phyloP scores from a whole-genome alignment of 1,284 basidiomycete species.

The Austroboletus novae-zelandiae region DNA sequence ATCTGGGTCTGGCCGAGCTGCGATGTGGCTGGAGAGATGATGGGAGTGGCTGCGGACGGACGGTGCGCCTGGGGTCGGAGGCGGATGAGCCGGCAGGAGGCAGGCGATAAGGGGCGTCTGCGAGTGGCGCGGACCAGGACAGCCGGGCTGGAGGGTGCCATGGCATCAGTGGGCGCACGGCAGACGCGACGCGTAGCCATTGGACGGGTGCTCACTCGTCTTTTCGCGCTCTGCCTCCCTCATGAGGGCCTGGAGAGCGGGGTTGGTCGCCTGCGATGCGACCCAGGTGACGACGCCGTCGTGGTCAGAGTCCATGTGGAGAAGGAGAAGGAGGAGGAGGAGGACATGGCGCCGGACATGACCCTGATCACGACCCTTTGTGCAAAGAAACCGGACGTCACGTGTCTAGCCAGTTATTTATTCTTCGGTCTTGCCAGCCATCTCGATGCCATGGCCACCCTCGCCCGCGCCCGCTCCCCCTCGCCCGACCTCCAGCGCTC shows the following conservation, averaged over 20 bases:
- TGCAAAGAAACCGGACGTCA: slow-evolving; percentile 4
- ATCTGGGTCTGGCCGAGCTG: slow-evolving; percentile 13
- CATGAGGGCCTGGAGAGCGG: slow-evolving; percentile 25
- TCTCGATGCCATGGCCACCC: slow-evolving; percentile 27
- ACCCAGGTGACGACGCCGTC: slow-evolving; percentile 25
- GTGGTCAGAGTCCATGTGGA: slow-evolving; percentile 12
- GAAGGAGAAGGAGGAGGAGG: not conserved
- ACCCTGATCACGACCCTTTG: too few species aligned
- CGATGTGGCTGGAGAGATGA: slow-evolving; percentile 3
- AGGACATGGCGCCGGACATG: too few species aligned
- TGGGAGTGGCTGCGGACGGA: not conserved
- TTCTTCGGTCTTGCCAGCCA: not conserved
- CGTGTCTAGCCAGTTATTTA: slow-evolving; percentile 19
- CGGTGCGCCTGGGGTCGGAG: slow-evolving; percentile 3
- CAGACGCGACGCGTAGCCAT: not conserved
- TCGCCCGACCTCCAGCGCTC: slow-evolving; percentile 5
- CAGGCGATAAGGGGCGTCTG: too few species aligned
- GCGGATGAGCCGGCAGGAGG: not conserved
- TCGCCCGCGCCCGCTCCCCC: slow-evolving; percentile 13
- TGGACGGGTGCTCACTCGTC: slow-evolving; percentile 16
- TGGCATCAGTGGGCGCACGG: not conserved
- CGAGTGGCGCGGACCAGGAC: not conserved
- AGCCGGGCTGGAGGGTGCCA: slow-evolving; percentile 16
- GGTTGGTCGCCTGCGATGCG: slow-evolving; percentile 25
- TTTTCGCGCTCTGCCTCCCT: slow-evolving; percentile 25